Conservation (phyloP, 257 asterid species). For the Parsonsia alboflavescens region DNA sequence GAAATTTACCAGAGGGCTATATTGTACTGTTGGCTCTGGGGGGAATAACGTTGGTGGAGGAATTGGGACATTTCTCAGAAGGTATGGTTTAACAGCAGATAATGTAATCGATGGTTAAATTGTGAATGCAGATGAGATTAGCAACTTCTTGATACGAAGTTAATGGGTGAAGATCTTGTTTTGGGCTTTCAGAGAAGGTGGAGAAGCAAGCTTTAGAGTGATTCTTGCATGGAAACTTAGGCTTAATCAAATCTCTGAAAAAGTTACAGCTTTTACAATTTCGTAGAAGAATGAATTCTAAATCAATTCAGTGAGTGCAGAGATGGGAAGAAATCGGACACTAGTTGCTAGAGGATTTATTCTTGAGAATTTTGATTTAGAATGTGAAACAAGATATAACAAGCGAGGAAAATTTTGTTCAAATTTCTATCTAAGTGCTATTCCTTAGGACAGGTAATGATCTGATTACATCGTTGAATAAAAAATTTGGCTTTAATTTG, state of each 20-base stretch:
- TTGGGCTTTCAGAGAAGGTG: slow-evolving; percentile 26
- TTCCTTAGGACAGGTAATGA: slow-evolving; percentile 13
- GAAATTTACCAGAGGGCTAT: slow-evolving; percentile 22
- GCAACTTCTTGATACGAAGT: slow-evolving; percentile 3
- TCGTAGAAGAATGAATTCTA: neutral
- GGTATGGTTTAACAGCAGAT: slow-evolving; percentile 22
- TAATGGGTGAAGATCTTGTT: slow-evolving; percentile 26
- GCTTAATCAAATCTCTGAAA: neutral
- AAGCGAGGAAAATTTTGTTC: neutral
- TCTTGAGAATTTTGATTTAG: slow-evolving; percentile 13
- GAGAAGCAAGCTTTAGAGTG: slow-evolving; percentile 22
- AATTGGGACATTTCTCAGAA: slow-evolving; percentile 5
- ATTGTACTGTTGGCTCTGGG: slow-evolving; percentile 16
- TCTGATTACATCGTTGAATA: neutral
- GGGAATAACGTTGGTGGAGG: slow-evolving; percentile 25
- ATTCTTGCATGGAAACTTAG: slow-evolving; percentile 22
- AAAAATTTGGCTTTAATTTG: no score
- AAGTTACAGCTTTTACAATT: slow-evolving; percentile 6
- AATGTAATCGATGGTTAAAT: slow-evolving; percentile 14
- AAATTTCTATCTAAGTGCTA: slow-evolving; percentile 11
- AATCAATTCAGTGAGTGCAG: neutral
- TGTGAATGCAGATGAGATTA: slow-evolving; percentile 15
- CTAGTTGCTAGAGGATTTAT: slow-evolving; percentile 11
- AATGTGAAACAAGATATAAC: no score
- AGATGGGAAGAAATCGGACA: slow-evolving; percentile 10